phyloP scores from a whole-genome alignment of 2,329 filamentous ascomycete genomes.

The Diplocarpon rosae region DNA sequence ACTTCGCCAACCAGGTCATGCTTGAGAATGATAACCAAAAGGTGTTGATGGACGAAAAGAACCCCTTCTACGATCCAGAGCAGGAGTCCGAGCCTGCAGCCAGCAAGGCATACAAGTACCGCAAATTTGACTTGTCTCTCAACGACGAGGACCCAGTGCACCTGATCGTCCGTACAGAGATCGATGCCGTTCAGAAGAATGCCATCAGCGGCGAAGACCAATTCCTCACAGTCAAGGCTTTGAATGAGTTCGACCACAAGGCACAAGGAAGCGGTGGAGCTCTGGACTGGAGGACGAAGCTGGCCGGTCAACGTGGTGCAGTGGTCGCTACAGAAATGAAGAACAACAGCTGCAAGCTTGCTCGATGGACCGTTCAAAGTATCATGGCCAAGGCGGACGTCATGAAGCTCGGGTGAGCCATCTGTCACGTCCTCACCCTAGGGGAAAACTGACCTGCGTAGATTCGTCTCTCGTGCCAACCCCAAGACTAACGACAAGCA shows the following conservation, averaged over 20 bases:
- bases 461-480: constrained; percentile 90
- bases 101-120: constrained; percentile 97
- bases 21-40: constrained; percentile 68
- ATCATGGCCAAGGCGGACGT: constrained; percentile 95
- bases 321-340: constrained; percentile 99
- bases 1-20: constrained; percentile 95
- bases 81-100: constrained; percentile 91
- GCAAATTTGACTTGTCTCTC: constrained; percentile 87
- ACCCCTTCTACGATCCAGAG: constrained; percentile 93
- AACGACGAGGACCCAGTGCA: constrained; percentile 86
- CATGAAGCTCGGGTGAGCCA: constrained; percentile 86
- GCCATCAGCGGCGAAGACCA: constrained; percentile 86
- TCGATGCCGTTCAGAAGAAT: constrained; percentile 95
- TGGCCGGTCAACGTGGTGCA: constrained; percentile 87
- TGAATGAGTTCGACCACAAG: constrained; percentile 99
- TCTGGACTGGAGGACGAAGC: constrained; percentile 92
- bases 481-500: constrained; percentile 89
- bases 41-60: constrained; percentile 74
- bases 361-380: constrained; percentile 92
- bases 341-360: constrained; percentile 99
- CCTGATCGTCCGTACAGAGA: constrained; percentile 85
- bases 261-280: constrained; percentile 90
- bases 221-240: constrained; percentile 81
- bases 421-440: background rate
- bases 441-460: constrained; percentile 27